Evolutionary conservation across 352 stramenopile genomes (phyloP).

Genomic region (Globisporangium canariense): DNA sequence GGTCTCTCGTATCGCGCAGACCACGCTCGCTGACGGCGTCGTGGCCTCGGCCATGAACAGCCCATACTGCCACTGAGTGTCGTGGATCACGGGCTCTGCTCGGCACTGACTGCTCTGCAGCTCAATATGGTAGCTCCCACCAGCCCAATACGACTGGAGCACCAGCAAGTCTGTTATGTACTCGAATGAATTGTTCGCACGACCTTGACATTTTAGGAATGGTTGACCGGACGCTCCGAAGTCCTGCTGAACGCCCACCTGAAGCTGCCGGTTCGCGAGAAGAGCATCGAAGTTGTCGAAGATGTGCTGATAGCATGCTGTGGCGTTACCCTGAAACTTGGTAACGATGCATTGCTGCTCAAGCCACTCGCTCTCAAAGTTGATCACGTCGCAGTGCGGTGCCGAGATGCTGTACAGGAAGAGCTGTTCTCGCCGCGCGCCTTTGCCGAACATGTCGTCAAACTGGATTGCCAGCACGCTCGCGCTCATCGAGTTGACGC

Average conservation of each 20-base stretch:
- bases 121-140: conserved; percentile 40
- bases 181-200: conserved; percentile 31
- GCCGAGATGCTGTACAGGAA: conserved; percentile 10
- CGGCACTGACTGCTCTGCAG: conserved; percentile 51
- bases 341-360: conserved; percentile 22
- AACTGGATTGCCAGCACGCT: conserved; percentile 28
- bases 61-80: conserved; percentile 31
- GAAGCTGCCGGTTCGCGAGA: conserved; percentile 23
- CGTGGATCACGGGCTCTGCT: conserved; percentile 30
- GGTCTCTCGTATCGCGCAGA: conserved; percentile 34
- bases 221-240: conserved; percentile 34
- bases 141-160: conserved; percentile 49
- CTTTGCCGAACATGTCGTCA: conserved; percentile 35
- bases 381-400: conserved; percentile 36
- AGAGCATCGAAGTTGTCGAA: conserved; percentile 50
- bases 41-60: conserved; percentile 38
- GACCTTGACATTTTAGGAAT: conserved; percentile 42
- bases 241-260: conserved; percentile 30
- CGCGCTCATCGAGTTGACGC: conserved; percentile 39
- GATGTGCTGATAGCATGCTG: conserved; percentile 39
- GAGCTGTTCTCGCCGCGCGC: conserved; percentile 24
- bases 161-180: conserved; percentile 57
- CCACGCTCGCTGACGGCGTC: conserved; percentile 35
- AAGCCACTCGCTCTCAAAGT: conserved; percentile 35
- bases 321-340: conserved; percentile 22